Evolutionary conservation across 768 basidiomycete genomes (phyloP).

Genomic region (Boletus subcaerulescens): DNA sequence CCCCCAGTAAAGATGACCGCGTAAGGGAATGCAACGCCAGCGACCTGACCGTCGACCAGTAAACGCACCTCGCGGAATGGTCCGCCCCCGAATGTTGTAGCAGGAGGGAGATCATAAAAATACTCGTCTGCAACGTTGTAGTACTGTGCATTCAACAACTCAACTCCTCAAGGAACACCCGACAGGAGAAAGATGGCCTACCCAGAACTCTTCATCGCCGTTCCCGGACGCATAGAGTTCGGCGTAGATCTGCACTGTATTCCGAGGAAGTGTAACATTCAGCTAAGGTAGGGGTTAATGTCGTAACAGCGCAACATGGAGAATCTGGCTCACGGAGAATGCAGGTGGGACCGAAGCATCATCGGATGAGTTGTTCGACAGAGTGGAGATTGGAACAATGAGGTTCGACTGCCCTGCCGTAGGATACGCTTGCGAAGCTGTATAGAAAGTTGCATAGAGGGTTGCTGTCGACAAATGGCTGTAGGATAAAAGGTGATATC

Average conservation of each 20-base stretch:
- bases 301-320: not conserved
- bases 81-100: constrained; percentile 44
- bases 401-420: constrained; percentile 58
- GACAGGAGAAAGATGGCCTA: constrained; percentile 27
- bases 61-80: constrained; percentile 65
- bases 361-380: constrained; percentile 60
- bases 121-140: constrained; percentile 64
- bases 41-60: constrained; percentile 52
- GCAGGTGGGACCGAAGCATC: constrained; percentile 73
- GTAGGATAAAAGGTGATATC: not conserved
- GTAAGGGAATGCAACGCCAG: constrained; percentile 58
- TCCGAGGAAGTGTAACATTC: constrained; percentile 66
- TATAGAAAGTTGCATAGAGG: constrained; percentile 69
- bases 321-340: constrained; percentile 51
- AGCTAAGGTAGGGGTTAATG: constrained; percentile 36
- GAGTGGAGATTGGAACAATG: constrained; percentile 69
- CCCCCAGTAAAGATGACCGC: constrained; percentile 72
- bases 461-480: constrained; percentile 42
- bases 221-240: constrained; percentile 73
- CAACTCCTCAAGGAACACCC: not conserved
- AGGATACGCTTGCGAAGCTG: constrained; percentile 53
- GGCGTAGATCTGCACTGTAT: constrained; percentile 63
- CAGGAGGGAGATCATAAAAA: constrained; percentile 49
- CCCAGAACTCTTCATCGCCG: constrained; percentile 76
- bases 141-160: constrained; percentile 43